These are phyloP conservation scores for Mucor racemosus DNA, from an alignment of 371 early-diverging fungal genomes.

Conservation along the genomic window DNA sequence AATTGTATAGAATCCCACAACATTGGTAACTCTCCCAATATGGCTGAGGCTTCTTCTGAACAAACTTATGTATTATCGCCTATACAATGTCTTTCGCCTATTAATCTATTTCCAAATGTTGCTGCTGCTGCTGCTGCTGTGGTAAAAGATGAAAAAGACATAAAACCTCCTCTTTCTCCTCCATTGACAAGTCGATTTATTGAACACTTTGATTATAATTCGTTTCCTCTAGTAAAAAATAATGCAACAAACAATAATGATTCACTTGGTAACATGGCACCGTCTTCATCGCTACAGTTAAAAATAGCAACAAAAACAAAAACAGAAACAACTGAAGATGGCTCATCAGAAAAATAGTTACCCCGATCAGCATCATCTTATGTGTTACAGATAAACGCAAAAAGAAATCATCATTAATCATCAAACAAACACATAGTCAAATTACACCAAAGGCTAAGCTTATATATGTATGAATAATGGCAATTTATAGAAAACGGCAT, in stretches of 20 bases:
- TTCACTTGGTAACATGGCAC: background rate
- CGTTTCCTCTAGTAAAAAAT: background rate
- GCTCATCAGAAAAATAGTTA: background rate
- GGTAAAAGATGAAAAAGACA: background rate
- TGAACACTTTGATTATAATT: constrained; percentile 17
- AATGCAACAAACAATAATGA: background rate
- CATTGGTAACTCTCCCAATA: background rate
- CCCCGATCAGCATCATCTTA: constrained; percentile 11
- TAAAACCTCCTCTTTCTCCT: background rate
- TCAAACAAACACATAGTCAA: background rate
- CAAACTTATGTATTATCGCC: constrained; percentile 11
- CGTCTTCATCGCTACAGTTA: background rate
- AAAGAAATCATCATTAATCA: background rate
- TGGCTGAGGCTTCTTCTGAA: constrained; percentile 3
- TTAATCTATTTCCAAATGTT: background rate
- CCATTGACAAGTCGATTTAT: constrained; percentile 12
- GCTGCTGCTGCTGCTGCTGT: background rate
- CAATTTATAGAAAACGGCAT: too few relatives aligned
- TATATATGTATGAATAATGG: background rate
- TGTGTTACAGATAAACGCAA: constrained; percentile 1
- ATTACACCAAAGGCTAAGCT: constrained; percentile 1
- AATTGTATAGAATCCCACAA: background rate
- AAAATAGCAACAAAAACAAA: background rate
- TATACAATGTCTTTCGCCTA: constrained; percentile 10
- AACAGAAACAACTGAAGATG: background rate